Evolutionary conservation across 495 filamentous ascomycete genomes (phyloP).

Genomic region (Lasiosphaeris hirsuta): DNA sequence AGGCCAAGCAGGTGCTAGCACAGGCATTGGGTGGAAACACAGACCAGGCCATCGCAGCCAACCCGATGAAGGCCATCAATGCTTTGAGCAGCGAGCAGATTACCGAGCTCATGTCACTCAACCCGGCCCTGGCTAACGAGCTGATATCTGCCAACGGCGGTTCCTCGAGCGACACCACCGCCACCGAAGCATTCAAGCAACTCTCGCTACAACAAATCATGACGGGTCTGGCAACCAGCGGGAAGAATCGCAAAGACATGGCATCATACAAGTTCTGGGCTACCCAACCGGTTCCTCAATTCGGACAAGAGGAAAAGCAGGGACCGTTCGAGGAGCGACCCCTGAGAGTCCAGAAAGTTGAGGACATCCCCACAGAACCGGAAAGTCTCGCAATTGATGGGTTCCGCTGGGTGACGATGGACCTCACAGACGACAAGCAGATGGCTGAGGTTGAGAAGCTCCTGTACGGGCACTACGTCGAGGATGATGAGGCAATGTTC

Average conservation of each 20-base stretch:
- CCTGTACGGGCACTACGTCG: slow-evolving; percentile 88
- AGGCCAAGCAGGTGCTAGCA: slow-evolving; percentile 43
- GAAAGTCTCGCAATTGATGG: slow-evolving; percentile 59
- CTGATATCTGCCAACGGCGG: slow-evolving; percentile 31
- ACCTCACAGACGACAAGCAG: slow-evolving; percentile 59
- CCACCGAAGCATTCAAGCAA: slow-evolving; percentile 63
- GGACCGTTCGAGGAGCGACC: slow-evolving; percentile 51
- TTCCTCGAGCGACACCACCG: slow-evolving; percentile 22
- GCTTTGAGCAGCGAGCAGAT: slow-evolving; percentile 48
- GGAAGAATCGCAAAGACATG: slow-evolving; percentile 94
- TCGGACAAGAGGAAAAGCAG: slow-evolving; percentile 51
- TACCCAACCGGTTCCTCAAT: slow-evolving; percentile 90
- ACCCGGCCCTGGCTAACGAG: slow-evolving; percentile 60
- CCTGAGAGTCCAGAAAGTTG: slow-evolving; percentile 61
- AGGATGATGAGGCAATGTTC: slow-evolving; percentile 95
- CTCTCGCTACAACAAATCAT: slow-evolving; percentile 75
- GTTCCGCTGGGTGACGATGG: slow-evolving; percentile 93
- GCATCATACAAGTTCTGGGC: slow-evolving; percentile 96
- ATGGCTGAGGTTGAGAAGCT: slow-evolving; percentile 84
- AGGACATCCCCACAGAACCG: slow-evolving; percentile 70
- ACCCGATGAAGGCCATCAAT: slow-evolving; percentile 40
- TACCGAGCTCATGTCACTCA: slow-evolving; percentile 53
- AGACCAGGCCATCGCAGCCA: slow-evolving; percentile 13
- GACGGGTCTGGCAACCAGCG: slow-evolving; percentile 70
- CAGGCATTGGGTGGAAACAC: slow-evolving; percentile 12